These are phyloP conservation scores for Pseudoperonospora humuli DNA, from an alignment of 352 stramenopile genomes.

Conservation along the genomic window DNA sequence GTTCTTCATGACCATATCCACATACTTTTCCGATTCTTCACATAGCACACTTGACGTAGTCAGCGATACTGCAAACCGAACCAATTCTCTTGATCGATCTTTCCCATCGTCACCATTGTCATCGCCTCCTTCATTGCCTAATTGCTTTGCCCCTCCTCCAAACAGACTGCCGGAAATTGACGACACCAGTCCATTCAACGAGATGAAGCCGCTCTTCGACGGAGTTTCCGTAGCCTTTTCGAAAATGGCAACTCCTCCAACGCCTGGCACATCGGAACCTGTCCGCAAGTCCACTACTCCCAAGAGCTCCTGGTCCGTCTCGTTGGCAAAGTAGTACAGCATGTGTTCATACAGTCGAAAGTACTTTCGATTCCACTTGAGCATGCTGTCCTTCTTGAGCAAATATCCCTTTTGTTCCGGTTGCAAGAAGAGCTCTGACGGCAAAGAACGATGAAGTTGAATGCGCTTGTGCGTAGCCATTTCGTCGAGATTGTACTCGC, in stretches of 20 bases:
- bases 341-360: constrained; percentile 84
- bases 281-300: constrained; percentile 76
- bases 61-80: constrained; percentile 63
- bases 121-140: constrained; percentile 32
- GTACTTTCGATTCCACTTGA: constrained; percentile 87
- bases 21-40: constrained; percentile 59
- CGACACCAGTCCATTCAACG: constrained; percentile 71
- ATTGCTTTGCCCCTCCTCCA: constrained; percentile 42
- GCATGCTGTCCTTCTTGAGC: constrained; percentile 82
- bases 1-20: constrained; percentile 31
- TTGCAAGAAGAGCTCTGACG: constrained; percentile 70
- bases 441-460: constrained; percentile 74
- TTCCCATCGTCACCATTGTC: constrained; percentile 49
- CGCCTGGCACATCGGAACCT: constrained; percentile 57
- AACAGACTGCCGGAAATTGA: constrained; percentile 78
- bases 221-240: constrained; percentile 57
- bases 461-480: constrained; percentile 77
- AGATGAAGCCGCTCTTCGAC: constrained; percentile 60
- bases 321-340: constrained; percentile 85
- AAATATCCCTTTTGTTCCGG: constrained; percentile 75
- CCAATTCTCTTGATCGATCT: constrained; percentile 43
- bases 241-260: constrained; percentile 76
- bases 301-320: constrained; percentile 75
- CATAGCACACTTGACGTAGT: constrained; percentile 56
- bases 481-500: constrained; percentile 84